Conservation (phyloP, 495 filamentous ascomycete genomes). For the Aspergillus steynii region DNA sequence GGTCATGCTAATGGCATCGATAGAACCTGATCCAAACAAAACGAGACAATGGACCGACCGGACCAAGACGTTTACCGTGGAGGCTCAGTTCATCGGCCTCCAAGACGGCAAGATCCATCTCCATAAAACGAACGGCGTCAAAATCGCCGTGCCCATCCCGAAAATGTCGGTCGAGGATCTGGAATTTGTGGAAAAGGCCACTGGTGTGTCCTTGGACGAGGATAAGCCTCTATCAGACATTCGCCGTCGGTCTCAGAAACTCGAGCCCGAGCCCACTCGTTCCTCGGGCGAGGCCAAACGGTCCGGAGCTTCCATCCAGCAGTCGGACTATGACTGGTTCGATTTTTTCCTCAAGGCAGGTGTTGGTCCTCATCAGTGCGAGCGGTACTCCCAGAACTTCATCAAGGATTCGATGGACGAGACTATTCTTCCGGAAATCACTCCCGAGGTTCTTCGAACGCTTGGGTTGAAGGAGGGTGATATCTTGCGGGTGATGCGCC, state of each 20-base stretch:
- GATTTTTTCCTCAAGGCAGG: constrained; percentile 95
- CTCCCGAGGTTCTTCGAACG: constrained; percentile 74
- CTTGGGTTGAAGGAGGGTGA: constrained; percentile 93
- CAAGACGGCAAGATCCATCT: constrained; percentile 93
- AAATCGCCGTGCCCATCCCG: constrained; percentile 90
- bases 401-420: constrained; percentile 92
- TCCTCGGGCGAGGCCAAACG: constrained; percentile 31
- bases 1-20: constrained; percentile 18
- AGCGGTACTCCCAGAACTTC: constrained; percentile 90
- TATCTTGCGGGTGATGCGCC: constrained; percentile 91
- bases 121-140: constrained; percentile 96
- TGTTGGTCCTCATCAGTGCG: constrained; percentile 86
- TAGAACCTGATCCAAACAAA: constrained; percentile 83
- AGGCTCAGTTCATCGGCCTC: constrained; percentile 93
- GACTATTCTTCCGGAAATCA: constrained; percentile 82
- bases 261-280: constrained; percentile 26
- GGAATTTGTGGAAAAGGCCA: constrained; percentile 85
- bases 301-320: constrained; percentile 57
- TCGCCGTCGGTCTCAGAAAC: constrained; percentile 40
- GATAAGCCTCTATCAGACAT: constrained; percentile 93
- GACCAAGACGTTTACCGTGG: constrained; percentile 92
- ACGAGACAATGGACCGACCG: constrained; percentile 93
- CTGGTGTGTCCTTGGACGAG: constrained; percentile 89
- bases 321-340: constrained; percentile 91
- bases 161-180: constrained; percentile 97